Evolutionary conservation across 1,284 basidiomycete genomes (phyloP), one percentile per base, ranked within the genome.

Genomic region (Farysia itapuensis): DNA sequence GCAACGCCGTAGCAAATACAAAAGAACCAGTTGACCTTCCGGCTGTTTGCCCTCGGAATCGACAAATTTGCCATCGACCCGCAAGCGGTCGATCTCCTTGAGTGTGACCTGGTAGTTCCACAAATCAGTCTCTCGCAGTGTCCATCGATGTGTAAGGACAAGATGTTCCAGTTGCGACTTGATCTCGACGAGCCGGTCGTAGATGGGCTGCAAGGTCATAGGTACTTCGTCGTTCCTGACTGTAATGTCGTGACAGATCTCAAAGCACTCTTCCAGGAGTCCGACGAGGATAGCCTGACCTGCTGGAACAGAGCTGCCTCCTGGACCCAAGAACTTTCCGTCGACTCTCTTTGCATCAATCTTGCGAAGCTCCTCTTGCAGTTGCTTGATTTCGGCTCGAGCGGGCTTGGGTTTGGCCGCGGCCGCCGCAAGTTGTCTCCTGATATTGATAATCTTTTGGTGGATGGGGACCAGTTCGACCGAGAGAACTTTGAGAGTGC

Each of bases 91-190:
- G 42, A 99, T 93, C 77, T 98, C 93, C 72, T 94, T 89, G 61
- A 99, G 80, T 73, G 90, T 90, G 39, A 94, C 81, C 29, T 90
- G 90, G 78, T 95, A 98, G 78, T 81, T 82, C 75, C 66, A 75
- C 24, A 76, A 57, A 70, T 96, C 94, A 0, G 94, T 99, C 81
- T 98, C 95, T 32, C 93, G 83, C 47, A 99, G 79, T 48, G 88
- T 95, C 95, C 95, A 99, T 34, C 95, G 86, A 77, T 96, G 94
- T 1, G 94, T 97, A 65, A 97, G 81, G 32, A 90, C 90, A 36
- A 96, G 80, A 54, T 87, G 85, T 79, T 96, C 92, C 32, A 96
- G 81, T 76, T 93, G 89, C 8, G 84, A 81, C 51, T 92, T 85
- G 72, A 97, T 86, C 70, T 89, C 87, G 52, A 81, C 84, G 53